A percentile compares a stretch with the other conserved stretches of the same genome.
phyloP scores from a whole-genome alignment of 2,329 filamentous ascomycete species.

The Pseudopithomyces maydicus region DNA sequence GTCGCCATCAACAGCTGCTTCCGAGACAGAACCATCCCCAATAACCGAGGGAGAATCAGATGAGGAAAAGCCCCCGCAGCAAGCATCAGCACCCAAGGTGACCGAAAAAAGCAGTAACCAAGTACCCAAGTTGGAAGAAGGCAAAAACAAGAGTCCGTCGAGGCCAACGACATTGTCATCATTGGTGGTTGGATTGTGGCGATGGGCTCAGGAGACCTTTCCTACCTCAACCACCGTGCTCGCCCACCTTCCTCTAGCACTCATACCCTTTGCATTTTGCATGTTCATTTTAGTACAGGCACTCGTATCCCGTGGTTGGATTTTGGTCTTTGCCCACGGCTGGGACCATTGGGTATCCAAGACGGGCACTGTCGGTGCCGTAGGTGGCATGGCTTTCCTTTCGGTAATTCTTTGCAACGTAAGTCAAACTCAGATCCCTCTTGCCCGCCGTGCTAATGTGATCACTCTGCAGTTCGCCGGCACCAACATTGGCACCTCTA shows the following conservation, averaged over 20 bases:
- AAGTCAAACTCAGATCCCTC: constrained; percentile 41
- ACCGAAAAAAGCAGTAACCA: background rate
- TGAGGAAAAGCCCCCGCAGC: constrained; percentile 9
- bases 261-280: constrained; percentile 72
- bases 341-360: constrained; percentile 75
- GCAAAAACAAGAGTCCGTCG: background rate
- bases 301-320: constrained; percentile 75
- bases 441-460: background rate
- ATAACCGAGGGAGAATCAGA: background rate
- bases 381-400: constrained; percentile 75
- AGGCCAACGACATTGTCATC: constrained; percentile 60
- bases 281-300: constrained; percentile 79
- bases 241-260: constrained; percentile 67
- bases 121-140: background rate
- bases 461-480: constrained; percentile 65
- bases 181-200: constrained; percentile 50
- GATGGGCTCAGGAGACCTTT: constrained; percentile 72
- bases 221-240: constrained; percentile 70
- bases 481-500: constrained; percentile 77
- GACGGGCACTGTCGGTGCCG: constrained; percentile 70
- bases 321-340: constrained; percentile 72
- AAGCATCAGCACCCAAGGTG: background rate
- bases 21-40: background rate
- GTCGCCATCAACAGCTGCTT: background rate
- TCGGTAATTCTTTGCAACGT: constrained; percentile 75